Evolutionary conservation across 2,329 filamentous ascomycete genomes (phyloP), one percentile per base, ranked within the genome.

Genomic region (Colletotrichum caudatum): DNA sequence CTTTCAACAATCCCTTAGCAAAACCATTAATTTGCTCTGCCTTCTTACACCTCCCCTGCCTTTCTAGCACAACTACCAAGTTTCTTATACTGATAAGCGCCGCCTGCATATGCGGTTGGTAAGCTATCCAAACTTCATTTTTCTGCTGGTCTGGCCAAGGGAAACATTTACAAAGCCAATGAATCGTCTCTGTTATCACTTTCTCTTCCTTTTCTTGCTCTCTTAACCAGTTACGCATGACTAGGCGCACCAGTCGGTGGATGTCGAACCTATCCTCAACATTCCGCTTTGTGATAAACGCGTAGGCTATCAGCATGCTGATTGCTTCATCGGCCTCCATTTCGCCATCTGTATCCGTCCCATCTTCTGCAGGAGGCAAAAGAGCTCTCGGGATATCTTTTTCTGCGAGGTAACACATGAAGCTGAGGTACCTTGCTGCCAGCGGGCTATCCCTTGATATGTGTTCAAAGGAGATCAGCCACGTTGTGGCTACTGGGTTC

Each of bases 381-480:
- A 81, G 58, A 16, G 69, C 69, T 23, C 12, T 37, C 1, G 79
- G 79, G 26, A 81, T 80, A 23, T 78, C 73, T 41, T 77, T 78
- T 39, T 77, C 74, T 6, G 74, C 75, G 0, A 80, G 63, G 54
- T 78, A 77, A 33, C 74, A 77, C 23, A 81, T 77, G 29, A 78
- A 80, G 29, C 67, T 73, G 0, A 81, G 73, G 56, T 77, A 81
- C 6, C 77, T 12, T 18, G 74, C 76, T 1, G 80, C 79, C 1
- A 78, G 74, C 5, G 70, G 67, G 8, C 75, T 46, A 26, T 79
- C 51, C 26, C 70, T 44, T 2, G 33, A 65, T 12, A 82, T 80
- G 4, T 81, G 75, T 0, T 74, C 18, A 61, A 81, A 82, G 0
- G 80, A 81, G 2, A 82, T 78, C 1, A 79, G 72, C 80, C 78